These are phyloP conservation scores for Starmerella bombicola DNA, from an alignment of 805 yeast species.

Conservation along the genomic window DNA sequence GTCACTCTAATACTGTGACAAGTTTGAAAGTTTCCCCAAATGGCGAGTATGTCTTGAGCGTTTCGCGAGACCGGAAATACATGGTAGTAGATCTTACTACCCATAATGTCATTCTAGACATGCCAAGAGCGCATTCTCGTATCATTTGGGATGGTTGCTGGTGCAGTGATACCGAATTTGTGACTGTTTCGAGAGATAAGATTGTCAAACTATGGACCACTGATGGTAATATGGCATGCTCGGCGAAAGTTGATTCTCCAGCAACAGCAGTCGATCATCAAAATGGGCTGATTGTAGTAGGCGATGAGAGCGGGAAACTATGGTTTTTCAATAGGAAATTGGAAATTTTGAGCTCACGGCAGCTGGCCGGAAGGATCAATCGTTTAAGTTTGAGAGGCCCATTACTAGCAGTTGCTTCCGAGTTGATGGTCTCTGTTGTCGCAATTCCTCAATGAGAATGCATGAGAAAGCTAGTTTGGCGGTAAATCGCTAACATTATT, in stretches of 20 bases:
- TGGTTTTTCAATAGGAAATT: slow-evolving; percentile 6
- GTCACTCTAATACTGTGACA: slow-evolving; percentile 75
- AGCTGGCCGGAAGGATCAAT: slow-evolving; percentile 19
- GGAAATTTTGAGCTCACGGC: background rate
- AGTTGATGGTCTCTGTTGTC: background rate
- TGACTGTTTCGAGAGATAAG: slow-evolving; percentile 82
- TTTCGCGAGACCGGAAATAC: slow-evolving; percentile 80
- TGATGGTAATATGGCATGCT: slow-evolving; percentile 18
- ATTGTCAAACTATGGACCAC: slow-evolving; percentile 38
- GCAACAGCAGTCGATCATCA: slow-evolving; percentile 21
- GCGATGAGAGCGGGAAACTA: slow-evolving; percentile 21
- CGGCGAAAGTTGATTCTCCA: slow-evolving; percentile 11
- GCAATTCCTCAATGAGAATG: background rate
- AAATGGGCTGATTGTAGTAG: slow-evolving; percentile 11
- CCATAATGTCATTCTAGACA: slow-evolving; percentile 23
- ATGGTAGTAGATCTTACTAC: slow-evolving; percentile 50
- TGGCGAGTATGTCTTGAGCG: slow-evolving; percentile 53
- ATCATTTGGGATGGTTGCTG: slow-evolving; percentile 94
- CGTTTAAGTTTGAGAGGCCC: slow-evolving; percentile 7
- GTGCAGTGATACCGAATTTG: slow-evolving; percentile 41
- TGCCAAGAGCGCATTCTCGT: slow-evolving; percentile 73
- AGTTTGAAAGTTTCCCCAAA: slow-evolving; percentile 63
- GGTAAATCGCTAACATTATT: too few relatives aligned
- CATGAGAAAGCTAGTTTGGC: background rate
- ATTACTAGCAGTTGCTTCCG: slow-evolving; percentile 12